Percentiles rank a stretch among this genome's conserved stretches.
phyloP scores from a whole-genome alignment of 108 stramenopile genomes.

The Nitzschia sp. region DNA sequence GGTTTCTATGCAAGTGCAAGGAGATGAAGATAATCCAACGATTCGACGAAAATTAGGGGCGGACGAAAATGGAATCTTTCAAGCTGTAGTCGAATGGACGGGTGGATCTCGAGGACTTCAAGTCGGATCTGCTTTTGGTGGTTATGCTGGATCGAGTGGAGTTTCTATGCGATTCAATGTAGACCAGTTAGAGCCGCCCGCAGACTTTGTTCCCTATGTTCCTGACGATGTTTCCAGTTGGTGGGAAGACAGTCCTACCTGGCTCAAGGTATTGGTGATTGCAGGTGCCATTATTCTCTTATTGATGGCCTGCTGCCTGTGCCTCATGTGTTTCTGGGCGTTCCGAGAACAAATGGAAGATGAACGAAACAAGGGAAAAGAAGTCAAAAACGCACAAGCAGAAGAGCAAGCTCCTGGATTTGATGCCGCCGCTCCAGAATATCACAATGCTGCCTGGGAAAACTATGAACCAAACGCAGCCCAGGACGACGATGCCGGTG shows the following conservation, averaged over 20 bases:
- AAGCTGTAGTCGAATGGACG: neutral
- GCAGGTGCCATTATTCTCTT: neutral
- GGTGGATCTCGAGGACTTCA: neutral
- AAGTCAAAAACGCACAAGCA: neutral
- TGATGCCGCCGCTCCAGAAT: neutral
- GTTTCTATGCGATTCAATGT: neutral
- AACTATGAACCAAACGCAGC: neutral
- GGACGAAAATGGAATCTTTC: neutral
- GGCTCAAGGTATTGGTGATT: constrained; percentile 14
- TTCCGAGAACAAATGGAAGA: neutral
- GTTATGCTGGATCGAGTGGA: constrained; percentile 7
- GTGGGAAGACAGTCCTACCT: constrained; percentile 13
- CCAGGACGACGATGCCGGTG: neutral
- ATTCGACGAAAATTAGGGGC: constrained; percentile 5
- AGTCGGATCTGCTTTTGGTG: neutral
- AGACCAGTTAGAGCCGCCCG: neutral
- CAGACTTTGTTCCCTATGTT: neutral
- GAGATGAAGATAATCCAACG: neutral
- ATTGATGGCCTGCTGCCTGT: constrained; percentile 4
- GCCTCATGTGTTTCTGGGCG: constrained; percentile 8
- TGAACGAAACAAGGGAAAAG: neutral
- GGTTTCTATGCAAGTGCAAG: constrained; percentile 7
- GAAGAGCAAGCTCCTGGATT: neutral
- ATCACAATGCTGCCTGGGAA: neutral
- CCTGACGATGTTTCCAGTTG: neutral